phyloP scores from a whole-genome alignment of 352 stramenopile genomes.

The Thraustochytrium sp. region DNA sequence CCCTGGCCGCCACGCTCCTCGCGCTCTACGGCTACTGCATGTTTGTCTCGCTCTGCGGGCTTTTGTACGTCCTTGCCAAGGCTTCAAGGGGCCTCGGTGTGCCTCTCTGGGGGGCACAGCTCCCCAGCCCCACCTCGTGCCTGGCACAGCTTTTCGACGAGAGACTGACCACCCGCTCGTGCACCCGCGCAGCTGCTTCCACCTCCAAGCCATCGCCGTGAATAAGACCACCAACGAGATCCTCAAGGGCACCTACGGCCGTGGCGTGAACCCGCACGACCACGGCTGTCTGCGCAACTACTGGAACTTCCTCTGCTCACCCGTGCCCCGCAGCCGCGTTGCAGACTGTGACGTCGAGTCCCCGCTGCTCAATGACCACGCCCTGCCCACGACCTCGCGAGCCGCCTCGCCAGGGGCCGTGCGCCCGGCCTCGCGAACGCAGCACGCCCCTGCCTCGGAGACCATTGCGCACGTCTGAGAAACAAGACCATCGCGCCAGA shows the following conservation, averaged over 20 bases:
- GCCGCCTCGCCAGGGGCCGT: neutral
- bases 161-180: no score
- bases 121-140: no score
- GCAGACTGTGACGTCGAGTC: conserved; percentile 1
- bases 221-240: conserved; percentile 40
- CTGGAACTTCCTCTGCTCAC: conserved; percentile 22
- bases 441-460: no score
- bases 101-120: no score
- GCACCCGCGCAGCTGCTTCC: neutral
- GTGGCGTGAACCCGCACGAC: conserved; percentile 1
- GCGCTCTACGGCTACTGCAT: conserved; percentile 29
- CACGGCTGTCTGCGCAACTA: conserved; percentile 22
- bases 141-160: no score
- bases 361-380: neutral
- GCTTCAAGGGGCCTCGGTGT: no score
- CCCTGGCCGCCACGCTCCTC: neutral
- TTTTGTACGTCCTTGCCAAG: conserved; percentile 11
- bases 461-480: no score
- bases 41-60: neutral
- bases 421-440: no score
- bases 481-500: no score
- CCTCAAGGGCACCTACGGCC: conserved; percentile 7
- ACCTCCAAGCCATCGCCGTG: neutral
- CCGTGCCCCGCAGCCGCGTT: neutral
- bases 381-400: neutral